Base-by-base conservation (phyloP, 768 basidiomycete species). In the Agaricus sinodeliciosus region DNA sequence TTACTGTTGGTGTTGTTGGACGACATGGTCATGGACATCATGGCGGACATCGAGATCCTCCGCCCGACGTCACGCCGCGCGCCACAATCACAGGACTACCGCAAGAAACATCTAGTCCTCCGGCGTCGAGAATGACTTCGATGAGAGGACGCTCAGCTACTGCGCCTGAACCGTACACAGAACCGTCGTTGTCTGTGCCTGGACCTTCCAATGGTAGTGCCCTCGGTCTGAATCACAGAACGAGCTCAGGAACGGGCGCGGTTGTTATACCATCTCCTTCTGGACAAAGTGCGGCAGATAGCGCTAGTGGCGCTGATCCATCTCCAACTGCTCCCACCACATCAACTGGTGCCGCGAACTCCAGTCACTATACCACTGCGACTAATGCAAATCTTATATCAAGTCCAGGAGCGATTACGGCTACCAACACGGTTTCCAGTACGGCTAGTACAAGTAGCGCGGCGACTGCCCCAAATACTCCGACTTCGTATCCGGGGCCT, bases 21-120 rank as follows among this genome's bases (percentile, higher is more conserved):
- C 7, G n/a, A 9, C 43, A 26, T 26, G 41, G 55, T 56, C 35
- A 43, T 44, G 52, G 34, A 45, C 60, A 51, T 18, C 69, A 60
- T 43, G 59, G 65, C 65, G 57, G 25, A 58, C 60, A 51, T 9
- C 43, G 58, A 1, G 70, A 69, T 16, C 39, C 43, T 74, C 49
- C 75, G 18, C 78, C 80, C 9, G 81, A 82, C 62, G 76, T 77
- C 4, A 85, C 84, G 0, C 86, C 86, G 2, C 72, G 86, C 18
- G 84, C 85, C 1, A 80, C 76, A 0, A 72, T 80, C 0, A 69
- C 83, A 0, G 74, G 77, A 4, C 67, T 87, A 4, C 86, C 84
- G 1, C 57, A 55, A n/a, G 57, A 62, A 27, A 40, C 37, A 12
- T 48, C 46, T 11, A 39, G 48, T 5, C 54, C 54, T 1, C 51